Percentiles rank a stretch among this genome's conserved stretches.
Conservation (phyloP, 2,329 filamentous ascomycete species). For the Blumeria graminis region DNA sequence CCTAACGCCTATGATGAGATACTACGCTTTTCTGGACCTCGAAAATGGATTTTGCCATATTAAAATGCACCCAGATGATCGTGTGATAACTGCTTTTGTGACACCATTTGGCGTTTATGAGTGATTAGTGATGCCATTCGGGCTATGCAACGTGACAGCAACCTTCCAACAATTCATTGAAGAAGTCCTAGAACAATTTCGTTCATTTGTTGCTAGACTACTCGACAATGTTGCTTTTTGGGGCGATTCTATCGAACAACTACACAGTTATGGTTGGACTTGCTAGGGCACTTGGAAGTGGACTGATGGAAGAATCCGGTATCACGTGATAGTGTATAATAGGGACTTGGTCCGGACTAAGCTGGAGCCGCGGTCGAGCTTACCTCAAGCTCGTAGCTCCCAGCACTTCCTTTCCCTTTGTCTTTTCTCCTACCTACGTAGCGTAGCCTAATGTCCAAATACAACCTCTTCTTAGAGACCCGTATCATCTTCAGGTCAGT, state of each 20-base stretch:
- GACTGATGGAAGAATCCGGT: too few species aligned
- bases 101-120: not conserved
- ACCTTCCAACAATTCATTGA: conserved; percentile 1
- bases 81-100: not conserved
- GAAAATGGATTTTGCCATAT: not conserved
- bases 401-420: too few species aligned
- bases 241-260: not conserved
- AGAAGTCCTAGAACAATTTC: not conserved
- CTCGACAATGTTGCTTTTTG: not conserved
- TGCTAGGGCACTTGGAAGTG: too few species aligned
- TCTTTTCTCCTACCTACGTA: too few species aligned
- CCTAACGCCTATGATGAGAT: not conserved
- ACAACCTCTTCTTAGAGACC: too few species aligned
- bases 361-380: too few species aligned
- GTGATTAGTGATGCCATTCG: conserved; percentile 1
- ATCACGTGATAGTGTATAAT: too few species aligned
- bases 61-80: not conserved
- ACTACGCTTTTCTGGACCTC: not conserved
- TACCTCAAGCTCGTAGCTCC: too few species aligned
- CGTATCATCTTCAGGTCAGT: too few species aligned
- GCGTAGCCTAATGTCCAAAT: too few species aligned
- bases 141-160: not conserved
- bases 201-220: not conserved
- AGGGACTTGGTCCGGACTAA: too few species aligned
- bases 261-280: too few species aligned